These are phyloP conservation scores for Tylopilus cervinicoccineus DNA, from an alignment of 768 basidiomycete genomes.

Conservation along the genomic window DNA sequence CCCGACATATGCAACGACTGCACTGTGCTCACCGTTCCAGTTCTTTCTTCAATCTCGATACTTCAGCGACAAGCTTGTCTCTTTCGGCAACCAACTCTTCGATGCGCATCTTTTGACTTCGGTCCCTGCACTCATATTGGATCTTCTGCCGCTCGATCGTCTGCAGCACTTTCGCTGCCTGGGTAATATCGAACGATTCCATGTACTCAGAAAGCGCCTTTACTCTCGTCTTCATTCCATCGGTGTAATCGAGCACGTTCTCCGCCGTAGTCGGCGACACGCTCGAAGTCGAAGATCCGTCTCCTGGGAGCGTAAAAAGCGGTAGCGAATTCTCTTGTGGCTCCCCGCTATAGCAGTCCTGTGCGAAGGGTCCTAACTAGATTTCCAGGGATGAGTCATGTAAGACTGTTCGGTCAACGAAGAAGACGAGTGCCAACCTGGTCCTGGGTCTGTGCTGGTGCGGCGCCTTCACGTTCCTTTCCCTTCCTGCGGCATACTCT, in stretches of 20 bases:
- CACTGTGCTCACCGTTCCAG: constrained; percentile 16
- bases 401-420: not conserved
- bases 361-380: not conserved
- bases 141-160: constrained; percentile 21
- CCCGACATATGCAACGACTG: not conserved
- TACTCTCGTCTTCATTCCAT: constrained; percentile 20
- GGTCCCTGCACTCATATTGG: constrained; percentile 22
- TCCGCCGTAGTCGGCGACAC: constrained; percentile 25
- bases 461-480: constrained; percentile 22
- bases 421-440: constrained; percentile 14
- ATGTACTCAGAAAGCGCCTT: constrained; percentile 24
- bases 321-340: constrained; percentile 17
- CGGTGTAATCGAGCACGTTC: constrained; percentile 24
- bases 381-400: not conserved
- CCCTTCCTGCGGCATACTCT: constrained; percentile 19
- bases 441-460: not conserved
- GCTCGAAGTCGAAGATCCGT: constrained; percentile 8
- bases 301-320: constrained; percentile 14
- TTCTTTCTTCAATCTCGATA: constrained; percentile 13
- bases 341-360: not conserved
- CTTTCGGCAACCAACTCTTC: constrained; percentile 18
- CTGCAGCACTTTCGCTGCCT: constrained; percentile 14
- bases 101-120: constrained; percentile 21
- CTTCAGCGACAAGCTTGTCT: constrained; percentile 12
- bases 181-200: constrained; percentile 24